A percentile compares a stretch with the other conserved stretches of the same genome.
Conservation (phyloP, 306 rosid species). For the Trichosanthes truncata region DNA sequence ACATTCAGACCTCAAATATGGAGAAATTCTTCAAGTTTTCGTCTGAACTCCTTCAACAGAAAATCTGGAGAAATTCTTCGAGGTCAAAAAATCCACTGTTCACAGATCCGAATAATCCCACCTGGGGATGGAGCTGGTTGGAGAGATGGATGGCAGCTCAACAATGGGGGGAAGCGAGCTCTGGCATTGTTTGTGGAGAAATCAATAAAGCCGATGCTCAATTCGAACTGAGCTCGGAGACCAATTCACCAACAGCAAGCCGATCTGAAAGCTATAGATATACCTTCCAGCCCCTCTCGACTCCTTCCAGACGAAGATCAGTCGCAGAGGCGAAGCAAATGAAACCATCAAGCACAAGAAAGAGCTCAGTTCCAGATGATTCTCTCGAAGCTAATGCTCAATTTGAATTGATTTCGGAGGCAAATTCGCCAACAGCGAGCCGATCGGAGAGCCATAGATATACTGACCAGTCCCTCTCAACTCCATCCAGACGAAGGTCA, state of each 20-base stretch:
- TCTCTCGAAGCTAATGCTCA: constrained; percentile 23
- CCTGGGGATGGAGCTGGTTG: constrained; percentile 99
- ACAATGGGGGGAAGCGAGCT: constrained; percentile 52
- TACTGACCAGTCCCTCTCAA: constrained; percentile 30
- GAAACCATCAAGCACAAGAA: constrained; percentile 57
- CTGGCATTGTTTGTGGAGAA: constrained; percentile 48
- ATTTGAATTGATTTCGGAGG: background rate
- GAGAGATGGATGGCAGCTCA: constrained; percentile 95
- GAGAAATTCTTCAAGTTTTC: background rate
- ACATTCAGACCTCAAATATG: background rate
- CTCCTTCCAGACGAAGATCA: constrained; percentile 52
- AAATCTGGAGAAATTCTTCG: constrained; percentile 60
- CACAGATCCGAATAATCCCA: constrained; percentile 85
- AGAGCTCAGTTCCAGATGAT: constrained; percentile 43
- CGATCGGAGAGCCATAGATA: constrained; percentile 39
- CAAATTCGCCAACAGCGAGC: constrained; percentile 42
- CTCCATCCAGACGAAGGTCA: constrained; percentile 50
- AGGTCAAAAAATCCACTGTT: constrained; percentile 71
- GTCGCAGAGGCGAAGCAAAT: constrained; percentile 25
- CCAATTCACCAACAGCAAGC: constrained; percentile 62
- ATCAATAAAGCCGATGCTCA: constrained; percentile 76
- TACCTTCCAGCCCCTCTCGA: constrained; percentile 31
- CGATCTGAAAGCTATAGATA: constrained; percentile 37
- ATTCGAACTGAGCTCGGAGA: constrained; percentile 65
- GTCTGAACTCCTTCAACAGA: constrained; percentile 29